Evolutionary conservation across 2,329 filamentous ascomycete species (phyloP), one percentile per base, ranked within the genome.

Genomic region (Colletotrichum orchidophilum): DNA sequence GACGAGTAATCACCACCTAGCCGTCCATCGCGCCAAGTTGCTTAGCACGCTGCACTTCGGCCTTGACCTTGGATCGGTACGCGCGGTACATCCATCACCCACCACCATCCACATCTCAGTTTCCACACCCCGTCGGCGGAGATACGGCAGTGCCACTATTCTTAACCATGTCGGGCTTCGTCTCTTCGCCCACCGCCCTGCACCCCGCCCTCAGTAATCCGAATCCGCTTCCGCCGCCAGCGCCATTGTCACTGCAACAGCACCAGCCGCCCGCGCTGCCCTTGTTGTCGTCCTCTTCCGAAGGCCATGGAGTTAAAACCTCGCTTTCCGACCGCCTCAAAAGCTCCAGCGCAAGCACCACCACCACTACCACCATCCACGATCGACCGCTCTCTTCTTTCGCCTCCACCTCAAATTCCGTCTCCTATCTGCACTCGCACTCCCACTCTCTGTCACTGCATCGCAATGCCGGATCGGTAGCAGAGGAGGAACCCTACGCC

Each of bases 151-250:
- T 46, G 60, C 64, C 59, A 61, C 62, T 57, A 29, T 67, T 55
- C 35, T 70, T 66, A 58, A 70, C 63, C 60, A 74, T 74, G 73
- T 71, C 82, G 73, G 81, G 80, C 73, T 74, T 78, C 73, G 74
- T 84, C 73, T 78, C 79, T 54, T 86, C 86, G 74, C 84, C 86
- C 69, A 82, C 82, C 66, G 81, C 85, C 74, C 82, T 88, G 80
- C 86, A 88, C 83, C 85, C 86, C 77, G 81, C 80, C 73, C 83
- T 88, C 78, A 83, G 82, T 78, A 81, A 80, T 73, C 75, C 76
- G 62, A 81, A 80, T 73, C 75, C 76, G 60, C 55, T 72, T 55
- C 73, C 66, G 60, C 73, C 61, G 63, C 74, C 73, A 46, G 64
- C 75, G 62, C 66, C 66, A 62, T 70, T 70, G 50, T 66, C 65